Conservation (phyloP, 1,284 basidiomycete genomes). For the Microbotryomycetes sp. region DNA sequence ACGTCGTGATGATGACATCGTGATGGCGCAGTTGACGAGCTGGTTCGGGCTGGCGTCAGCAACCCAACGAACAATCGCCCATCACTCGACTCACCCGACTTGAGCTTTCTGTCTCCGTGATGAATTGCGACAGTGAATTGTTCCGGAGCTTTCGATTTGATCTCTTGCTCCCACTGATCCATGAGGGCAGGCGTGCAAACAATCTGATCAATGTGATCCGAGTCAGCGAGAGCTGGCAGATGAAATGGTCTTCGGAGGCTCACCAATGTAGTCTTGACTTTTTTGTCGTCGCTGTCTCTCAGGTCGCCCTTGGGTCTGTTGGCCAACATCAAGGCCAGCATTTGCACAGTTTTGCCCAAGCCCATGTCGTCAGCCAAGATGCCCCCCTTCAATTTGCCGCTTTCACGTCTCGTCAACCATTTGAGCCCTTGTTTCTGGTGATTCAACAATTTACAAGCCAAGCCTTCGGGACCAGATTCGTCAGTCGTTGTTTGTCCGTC, state of each 20-base stretch:
- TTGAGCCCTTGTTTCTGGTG: slow-evolving; percentile 34
- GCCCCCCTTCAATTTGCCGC: slow-evolving; percentile 32
- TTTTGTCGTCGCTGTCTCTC: slow-evolving; percentile 1
- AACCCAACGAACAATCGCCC: background rate
- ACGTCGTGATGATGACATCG: slow-evolving; percentile 66
- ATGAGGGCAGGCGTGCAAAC: slow-evolving; percentile 58
- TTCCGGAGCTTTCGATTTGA: slow-evolving; percentile 64
- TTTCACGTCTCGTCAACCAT: slow-evolving; percentile 34
- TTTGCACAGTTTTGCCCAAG: slow-evolving; percentile 36
- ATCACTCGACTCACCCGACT: slow-evolving; percentile 51
- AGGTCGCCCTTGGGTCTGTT: slow-evolving; percentile 17
- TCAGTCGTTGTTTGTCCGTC: too few species aligned
- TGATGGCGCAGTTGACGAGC: slow-evolving; percentile 54
- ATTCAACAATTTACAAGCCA: slow-evolving; percentile 29
- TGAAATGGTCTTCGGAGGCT: background rate
- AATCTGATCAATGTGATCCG: slow-evolving; percentile 24
- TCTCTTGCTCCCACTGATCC: slow-evolving; percentile 84
- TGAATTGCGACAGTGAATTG: slow-evolving; percentile 68
- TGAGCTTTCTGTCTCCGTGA: slow-evolving; percentile 62
- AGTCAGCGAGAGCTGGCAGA: background rate
- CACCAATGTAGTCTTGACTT: slow-evolving; percentile 26
- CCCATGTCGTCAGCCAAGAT: slow-evolving; percentile 39
- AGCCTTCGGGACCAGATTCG: slow-evolving; percentile 1
- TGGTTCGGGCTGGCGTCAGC: slow-evolving; percentile 47
- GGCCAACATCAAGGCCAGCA: slow-evolving; percentile 32